A percentile compares a stretch with the other conserved stretches of the same genome.
phyloP scores from a whole-genome alignment of 1,284 basidiomycete genomes.

The Marasmius sp. region DNA sequence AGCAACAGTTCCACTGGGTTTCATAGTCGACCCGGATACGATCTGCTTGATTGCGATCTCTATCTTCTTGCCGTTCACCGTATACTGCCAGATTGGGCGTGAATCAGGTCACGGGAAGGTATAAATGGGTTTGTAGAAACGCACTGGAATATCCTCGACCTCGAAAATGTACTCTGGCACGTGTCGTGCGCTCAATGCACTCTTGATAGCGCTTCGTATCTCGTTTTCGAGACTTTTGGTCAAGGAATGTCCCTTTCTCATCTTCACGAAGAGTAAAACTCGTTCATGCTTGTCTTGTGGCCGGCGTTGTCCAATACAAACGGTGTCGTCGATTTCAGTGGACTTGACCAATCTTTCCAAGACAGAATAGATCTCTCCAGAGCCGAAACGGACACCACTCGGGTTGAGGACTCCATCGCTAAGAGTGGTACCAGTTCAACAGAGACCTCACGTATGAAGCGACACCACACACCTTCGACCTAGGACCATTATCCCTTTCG shows the following conservation, averaged over 20 bases:
- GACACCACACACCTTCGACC: slow-evolving; percentile 51
- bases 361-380: slow-evolving; percentile 81
- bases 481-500: slow-evolving; percentile 59
- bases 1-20: slow-evolving; percentile 66
- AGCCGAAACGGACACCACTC: slow-evolving; percentile 85
- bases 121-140: slow-evolving; percentile 20
- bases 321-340: slow-evolving; percentile 61
- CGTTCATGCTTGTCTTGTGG: slow-evolving; percentile 76
- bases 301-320: slow-evolving; percentile 82
- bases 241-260: slow-evolving; percentile 55
- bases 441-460: not conserved
- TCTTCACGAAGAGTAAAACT: slow-evolving; percentile 82
- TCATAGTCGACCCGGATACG: slow-evolving; percentile 56
- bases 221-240: slow-evolving; percentile 45
- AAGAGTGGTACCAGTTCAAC: not conserved
- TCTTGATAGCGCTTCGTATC: slow-evolving; percentile 62
- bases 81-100: slow-evolving; percentile 46
- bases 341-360: slow-evolving; percentile 56
- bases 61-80: slow-evolving; percentile 72
- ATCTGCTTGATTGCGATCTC: slow-evolving; percentile 76
- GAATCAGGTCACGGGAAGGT: not conserved
- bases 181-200: slow-evolving; percentile 70
- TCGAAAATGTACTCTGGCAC: slow-evolving; percentile 71
- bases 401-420: slow-evolving; percentile 80
- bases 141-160: slow-evolving; percentile 61